Evolutionary conservation across 306 rosid genomes (phyloP).

Genomic region (Glycine tomentella): DNA sequence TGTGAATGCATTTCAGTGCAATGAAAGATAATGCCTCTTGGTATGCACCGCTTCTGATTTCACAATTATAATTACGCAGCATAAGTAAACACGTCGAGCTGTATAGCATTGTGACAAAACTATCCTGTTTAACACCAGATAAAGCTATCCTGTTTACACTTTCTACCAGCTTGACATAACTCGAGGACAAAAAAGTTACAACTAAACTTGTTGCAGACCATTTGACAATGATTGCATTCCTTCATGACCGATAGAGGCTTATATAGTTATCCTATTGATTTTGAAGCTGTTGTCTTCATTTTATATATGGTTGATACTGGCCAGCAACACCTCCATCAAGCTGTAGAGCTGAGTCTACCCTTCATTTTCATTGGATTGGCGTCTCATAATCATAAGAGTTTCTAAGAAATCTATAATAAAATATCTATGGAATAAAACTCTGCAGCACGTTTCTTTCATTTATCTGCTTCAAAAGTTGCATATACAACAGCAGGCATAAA

Average conservation of each 20-base stretch:
- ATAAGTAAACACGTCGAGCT: constrained; percentile 9
- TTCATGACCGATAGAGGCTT: not conserved
- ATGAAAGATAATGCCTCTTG: not conserved
- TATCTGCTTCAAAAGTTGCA: constrained; percentile 35
- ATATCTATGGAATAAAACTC: constrained; percentile 36
- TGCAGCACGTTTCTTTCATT: constrained; percentile 31
- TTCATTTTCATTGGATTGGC: constrained; percentile 35
- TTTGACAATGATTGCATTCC: not conserved
- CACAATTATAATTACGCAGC: not conserved
- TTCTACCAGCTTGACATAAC: constrained; percentile 29
- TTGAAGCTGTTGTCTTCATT: not conserved
- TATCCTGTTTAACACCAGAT: not conserved
- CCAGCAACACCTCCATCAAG: constrained; percentile 32
- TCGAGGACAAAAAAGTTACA: not conserved
- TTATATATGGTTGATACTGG: not conserved
- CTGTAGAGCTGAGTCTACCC: constrained; percentile 29
- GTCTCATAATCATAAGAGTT: constrained; percentile 8
- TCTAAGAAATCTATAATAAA: not conserved
- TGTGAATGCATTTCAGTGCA: too few relatives aligned
- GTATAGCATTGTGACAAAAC: not conserved
- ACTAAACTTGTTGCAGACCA: constrained; percentile 13
- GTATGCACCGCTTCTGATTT: not conserved
- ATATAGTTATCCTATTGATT: not conserved
- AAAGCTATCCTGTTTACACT: constrained; percentile 7
- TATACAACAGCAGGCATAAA: constrained; percentile 22